Evolutionary conservation across 495 filamentous ascomycete species (phyloP).

Genomic region (Podospora pseudocomata): DNA sequence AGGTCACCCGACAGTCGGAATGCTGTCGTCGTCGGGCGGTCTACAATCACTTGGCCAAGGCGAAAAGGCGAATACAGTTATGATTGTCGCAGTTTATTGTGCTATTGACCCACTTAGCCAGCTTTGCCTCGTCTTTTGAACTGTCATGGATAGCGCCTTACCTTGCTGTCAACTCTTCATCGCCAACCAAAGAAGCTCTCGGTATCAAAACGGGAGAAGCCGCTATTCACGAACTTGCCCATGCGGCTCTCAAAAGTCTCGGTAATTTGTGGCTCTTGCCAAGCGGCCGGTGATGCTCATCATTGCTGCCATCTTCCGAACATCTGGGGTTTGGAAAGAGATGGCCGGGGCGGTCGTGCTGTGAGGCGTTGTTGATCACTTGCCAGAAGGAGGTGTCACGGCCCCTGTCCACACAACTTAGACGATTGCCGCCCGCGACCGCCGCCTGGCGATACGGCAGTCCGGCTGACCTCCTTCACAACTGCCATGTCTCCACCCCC

Average conservation of each 20-base stretch:
- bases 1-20: not conserved
- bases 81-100: not conserved
- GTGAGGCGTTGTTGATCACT: slow-evolving; percentile 7
- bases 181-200: not conserved
- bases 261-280: slow-evolving; percentile 31
- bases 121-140: not conserved
- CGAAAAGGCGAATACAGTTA: not conserved
- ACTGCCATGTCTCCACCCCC: slow-evolving; percentile 7
- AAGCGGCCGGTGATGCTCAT: slow-evolving; percentile 28
- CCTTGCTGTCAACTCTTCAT: not conserved
- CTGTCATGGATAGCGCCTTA: not conserved
- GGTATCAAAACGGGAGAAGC: slow-evolving; percentile 1
- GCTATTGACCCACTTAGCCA: not conserved
- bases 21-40: not conserved
- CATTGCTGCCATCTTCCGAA: slow-evolving; percentile 8
- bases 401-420: not conserved
- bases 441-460: slow-evolving; percentile 6
- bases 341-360: not conserved
- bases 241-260: slow-evolving; percentile 20
- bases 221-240: not conserved
- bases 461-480: not conserved
- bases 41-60: not conserved
- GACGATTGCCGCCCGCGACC: not conserved
- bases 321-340: slow-evolving; percentile 3
- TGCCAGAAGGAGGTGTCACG: not conserved